Conservation (phyloP, 495 filamentous ascomycete genomes). For the Mycothermus thermophilus region DNA sequence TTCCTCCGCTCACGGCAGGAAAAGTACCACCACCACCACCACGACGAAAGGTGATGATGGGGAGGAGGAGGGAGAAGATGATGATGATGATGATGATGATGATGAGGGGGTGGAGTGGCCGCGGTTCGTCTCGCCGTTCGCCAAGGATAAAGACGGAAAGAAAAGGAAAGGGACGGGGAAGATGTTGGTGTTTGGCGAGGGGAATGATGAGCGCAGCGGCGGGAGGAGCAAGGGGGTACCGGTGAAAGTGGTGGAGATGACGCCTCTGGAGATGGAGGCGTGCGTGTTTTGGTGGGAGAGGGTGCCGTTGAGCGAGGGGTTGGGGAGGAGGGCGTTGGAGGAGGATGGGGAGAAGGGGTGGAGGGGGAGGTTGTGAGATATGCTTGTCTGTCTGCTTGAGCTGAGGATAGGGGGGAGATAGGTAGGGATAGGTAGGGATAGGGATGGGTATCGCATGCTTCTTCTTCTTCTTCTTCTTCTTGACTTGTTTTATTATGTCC, state of each 20-base stretch:
- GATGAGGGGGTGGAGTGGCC: constrained; percentile 13
- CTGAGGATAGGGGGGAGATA: too few species aligned
- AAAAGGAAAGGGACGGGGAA: constrained; percentile 8
- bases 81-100: constrained; percentile 38
- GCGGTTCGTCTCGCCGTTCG: constrained; percentile 16
- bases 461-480: background rate
- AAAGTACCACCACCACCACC: too few species aligned
- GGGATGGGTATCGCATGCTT: background rate
- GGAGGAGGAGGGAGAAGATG: too few species aligned
- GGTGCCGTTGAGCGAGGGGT: constrained; percentile 29
- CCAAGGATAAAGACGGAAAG: constrained; percentile 7
- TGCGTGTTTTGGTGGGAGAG: constrained; percentile 45
- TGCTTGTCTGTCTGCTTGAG: too few species aligned
- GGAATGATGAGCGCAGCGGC: constrained; percentile 44
- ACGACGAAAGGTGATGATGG: background rate
- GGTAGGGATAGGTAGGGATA: background rate
- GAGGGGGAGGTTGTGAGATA: constrained; percentile 1
- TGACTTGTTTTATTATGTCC: too few species aligned
- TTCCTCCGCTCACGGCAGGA: too few species aligned
- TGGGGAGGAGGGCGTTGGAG: constrained; percentile 13
- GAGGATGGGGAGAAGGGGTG: background rate
- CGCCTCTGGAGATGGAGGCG: constrained; percentile 32
- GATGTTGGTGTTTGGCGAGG: constrained; percentile 45
- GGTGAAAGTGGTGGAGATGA: constrained; percentile 28
- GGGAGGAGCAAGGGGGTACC: constrained; percentile 26